phyloP scores from a whole-genome alignment of 257 asterid genomes.

The Solanum ossicruentum region DNA sequence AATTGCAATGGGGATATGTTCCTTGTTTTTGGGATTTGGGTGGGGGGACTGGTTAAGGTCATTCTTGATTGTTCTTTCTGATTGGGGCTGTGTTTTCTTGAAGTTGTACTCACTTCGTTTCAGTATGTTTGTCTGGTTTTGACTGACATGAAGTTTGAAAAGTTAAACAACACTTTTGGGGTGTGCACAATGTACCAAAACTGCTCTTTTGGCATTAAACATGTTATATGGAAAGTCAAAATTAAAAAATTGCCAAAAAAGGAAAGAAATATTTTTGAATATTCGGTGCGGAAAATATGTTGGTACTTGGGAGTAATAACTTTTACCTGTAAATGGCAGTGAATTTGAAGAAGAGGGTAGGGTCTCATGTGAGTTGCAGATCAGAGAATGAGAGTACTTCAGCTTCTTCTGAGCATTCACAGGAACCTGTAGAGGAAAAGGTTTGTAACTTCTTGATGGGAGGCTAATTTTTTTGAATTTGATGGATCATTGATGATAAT shows the following conservation, averaged over 20 bases:
- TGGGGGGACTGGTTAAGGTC: background rate
- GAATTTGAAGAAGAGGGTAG: conserved; percentile 23
- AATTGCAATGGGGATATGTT: background rate
- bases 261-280: background rate
- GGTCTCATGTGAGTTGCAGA: conserved; percentile 28
- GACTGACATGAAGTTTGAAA: too few species aligned
- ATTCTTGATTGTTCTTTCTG: background rate
- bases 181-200: too few species aligned
- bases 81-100: background rate
- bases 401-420: conserved; percentile 21
- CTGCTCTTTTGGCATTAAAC: too few species aligned
- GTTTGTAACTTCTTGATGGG: conserved; percentile 9
- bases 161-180: too few species aligned
- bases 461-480: background rate
- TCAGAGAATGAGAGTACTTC: conserved; percentile 39
- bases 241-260: too few species aligned
- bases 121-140: too few species aligned
- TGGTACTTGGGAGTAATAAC: background rate
- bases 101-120: too few species aligned
- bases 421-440: conserved; percentile 28
- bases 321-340: conserved; percentile 13
- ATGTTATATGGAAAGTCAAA: too few species aligned
- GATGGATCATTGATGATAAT: background rate
- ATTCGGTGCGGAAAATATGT: background rate
- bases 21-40: background rate